phyloP scores from a whole-genome alignment of 2,329 filamentous ascomycete genomes.

The Metarhizium sp. region DNA sequence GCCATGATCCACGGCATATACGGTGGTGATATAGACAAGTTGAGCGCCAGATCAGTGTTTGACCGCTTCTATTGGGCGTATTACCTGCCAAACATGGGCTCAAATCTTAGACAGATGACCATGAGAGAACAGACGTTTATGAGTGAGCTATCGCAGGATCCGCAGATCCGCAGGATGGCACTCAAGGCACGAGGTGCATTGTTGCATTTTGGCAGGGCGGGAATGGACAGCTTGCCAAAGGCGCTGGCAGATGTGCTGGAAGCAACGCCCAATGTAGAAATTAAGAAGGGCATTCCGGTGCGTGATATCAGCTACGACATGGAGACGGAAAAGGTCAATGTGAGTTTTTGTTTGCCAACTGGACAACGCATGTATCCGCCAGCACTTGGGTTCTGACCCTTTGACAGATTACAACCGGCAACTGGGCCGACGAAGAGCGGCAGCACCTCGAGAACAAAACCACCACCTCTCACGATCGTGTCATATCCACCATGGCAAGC shows the following conservation, averaged over 20 bases:
- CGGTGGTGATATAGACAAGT: conserved; percentile 73
- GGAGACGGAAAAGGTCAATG: conserved; percentile 29
- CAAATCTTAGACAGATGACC: conserved; percentile 34
- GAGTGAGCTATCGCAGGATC: conserved; percentile 17
- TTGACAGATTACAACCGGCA: conserved; percentile 11
- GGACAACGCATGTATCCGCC: not conserved
- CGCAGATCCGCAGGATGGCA: conserved; percentile 21
- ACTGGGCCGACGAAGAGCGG: not conserved
- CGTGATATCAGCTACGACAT: conserved; percentile 32
- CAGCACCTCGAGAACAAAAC: conserved; percentile 1
- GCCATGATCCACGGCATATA: conserved; percentile 81
- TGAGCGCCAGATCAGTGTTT: conserved; percentile 59
- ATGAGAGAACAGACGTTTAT: conserved; percentile 20
- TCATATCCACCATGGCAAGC: conserved; percentile 55
- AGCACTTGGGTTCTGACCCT: not conserved
- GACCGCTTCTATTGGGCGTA: conserved; percentile 22
- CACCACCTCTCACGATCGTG: conserved; percentile 37
- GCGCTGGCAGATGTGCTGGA: conserved; percentile 42
- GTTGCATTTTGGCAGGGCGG: conserved; percentile 34
- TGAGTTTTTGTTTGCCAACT: conserved; percentile 17
- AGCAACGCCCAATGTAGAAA: conserved; percentile 46
- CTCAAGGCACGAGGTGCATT: conserved; percentile 20
- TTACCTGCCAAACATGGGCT: conserved; percentile 15
- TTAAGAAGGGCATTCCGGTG: conserved; percentile 42
- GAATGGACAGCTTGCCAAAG: conserved; percentile 53